Conservation (phyloP, 257 asterid genomes). For the Solanum peruvianum region DNA sequence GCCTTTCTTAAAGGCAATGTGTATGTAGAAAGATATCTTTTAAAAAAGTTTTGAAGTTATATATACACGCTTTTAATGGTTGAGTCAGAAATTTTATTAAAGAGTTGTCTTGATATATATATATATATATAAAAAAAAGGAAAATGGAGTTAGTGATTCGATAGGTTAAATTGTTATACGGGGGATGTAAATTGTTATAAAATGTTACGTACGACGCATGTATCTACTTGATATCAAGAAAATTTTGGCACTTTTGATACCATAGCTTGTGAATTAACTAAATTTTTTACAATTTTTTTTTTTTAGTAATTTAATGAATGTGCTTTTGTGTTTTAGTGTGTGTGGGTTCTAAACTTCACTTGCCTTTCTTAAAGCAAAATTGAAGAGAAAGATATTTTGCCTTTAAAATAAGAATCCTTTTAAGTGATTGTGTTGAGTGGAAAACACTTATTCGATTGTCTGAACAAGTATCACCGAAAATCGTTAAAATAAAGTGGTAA, state of each 20-base stretch:
- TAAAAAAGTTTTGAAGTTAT: background rate
- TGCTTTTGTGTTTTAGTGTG: background rate
- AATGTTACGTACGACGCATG: no score
- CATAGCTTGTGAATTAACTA: background rate
- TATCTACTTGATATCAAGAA: background rate
- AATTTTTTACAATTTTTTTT: no score
- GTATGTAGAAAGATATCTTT: background rate
- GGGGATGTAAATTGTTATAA: no score
- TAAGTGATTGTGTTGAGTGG: background rate
- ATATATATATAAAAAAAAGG: no score
- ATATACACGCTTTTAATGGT: no score
- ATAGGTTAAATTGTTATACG: no score
- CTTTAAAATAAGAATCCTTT: background rate
- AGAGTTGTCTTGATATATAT: no score
- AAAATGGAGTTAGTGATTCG: no score
- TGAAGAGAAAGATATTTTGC: background rate
- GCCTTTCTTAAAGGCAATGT: background rate
- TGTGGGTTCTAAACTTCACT: background rate
- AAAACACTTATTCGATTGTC: background rate
- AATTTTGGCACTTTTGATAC: background rate
- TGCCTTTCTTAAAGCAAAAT: background rate
- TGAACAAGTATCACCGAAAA: background rate
- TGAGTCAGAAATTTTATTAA: no score
- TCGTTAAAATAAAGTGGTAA: background rate
- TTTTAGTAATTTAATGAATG: background rate